Evolutionary conservation across 768 basidiomycete genomes (phyloP).

Genomic region (Termitomyces eurrhizus): DNA sequence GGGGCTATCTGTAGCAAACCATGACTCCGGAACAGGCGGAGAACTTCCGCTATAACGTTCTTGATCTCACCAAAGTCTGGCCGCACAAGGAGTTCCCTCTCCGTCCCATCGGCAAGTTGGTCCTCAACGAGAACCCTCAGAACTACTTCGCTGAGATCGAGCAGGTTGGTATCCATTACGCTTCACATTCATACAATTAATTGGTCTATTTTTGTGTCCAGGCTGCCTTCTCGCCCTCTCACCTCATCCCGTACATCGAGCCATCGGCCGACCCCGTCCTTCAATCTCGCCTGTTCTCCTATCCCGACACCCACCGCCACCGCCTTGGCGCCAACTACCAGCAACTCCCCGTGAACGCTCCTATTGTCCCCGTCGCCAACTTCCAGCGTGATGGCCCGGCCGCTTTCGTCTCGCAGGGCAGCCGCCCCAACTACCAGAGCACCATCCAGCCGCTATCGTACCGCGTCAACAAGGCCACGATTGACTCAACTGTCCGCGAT

Average conservation of each 20-base stretch:
- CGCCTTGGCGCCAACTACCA: constrained; percentile 79
- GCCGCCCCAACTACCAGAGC: constrained; percentile 86
- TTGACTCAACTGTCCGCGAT: constrained; percentile 39
- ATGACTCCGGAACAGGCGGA: constrained; percentile 94
- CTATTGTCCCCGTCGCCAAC: constrained; percentile 71
- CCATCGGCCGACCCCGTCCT: constrained; percentile 89
- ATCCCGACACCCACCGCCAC: constrained; percentile 86
- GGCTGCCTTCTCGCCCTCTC: constrained; percentile 86
- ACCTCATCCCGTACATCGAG: constrained; percentile 85
- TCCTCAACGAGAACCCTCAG: constrained; percentile 70
- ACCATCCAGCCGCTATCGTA: constrained; percentile 71
- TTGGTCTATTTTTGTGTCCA: constrained; percentile 17
- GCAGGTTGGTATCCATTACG: constrained; percentile 53
- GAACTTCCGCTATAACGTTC: constrained; percentile 83
- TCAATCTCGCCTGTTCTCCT: constrained; percentile 93
- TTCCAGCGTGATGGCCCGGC: constrained; percentile 87
- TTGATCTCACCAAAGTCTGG: constrained; percentile 92
- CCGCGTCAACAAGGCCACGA: constrained; percentile 41
- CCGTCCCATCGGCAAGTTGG: constrained; percentile 81
- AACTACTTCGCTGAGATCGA: constrained; percentile 97
- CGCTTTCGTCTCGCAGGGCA: constrained; percentile 74
- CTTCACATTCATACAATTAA: background rate
- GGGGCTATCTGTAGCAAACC: constrained; percentile 56
- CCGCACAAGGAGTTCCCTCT: constrained; percentile 87
- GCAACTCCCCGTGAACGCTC: constrained; percentile 86